Evolutionary conservation across 2,329 filamentous ascomycete species (phyloP), one percentile per base, ranked within the genome.

Genomic region (Helicocarpus griseus): DNA sequence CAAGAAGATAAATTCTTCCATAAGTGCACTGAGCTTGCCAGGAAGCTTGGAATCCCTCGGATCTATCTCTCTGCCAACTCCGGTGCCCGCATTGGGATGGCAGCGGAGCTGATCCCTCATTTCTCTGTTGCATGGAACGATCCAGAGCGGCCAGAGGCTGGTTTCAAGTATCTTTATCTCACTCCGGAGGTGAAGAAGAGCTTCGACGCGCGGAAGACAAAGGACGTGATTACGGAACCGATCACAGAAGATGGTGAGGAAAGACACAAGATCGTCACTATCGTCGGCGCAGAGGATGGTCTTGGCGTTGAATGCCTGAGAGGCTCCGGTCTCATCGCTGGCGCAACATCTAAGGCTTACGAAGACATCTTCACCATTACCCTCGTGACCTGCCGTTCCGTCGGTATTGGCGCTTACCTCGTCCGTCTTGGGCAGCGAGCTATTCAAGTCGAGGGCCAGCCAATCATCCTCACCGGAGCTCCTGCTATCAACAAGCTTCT

Each of bases 1-100:
- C 85, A 86, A 73, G 93, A 98, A 75, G 93, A 98, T 72, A 86
- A 87, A 63, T 98, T 95, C 82, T 98, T 98, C 83, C 80, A 94
- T 79, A 96, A 97, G 79, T 98, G 93, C 76, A 97, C 93, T 8
- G 90, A 98, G 72, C 79, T 96, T 59, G 93, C 93, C 56, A 85
- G 90, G 63, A 91, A 89, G 77, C 78, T 96, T 56, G 93, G 93
- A 36, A 95, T 98, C 63, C 93, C 93, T 22, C 87, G 93, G 61
- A 91, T 98, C 67, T 98, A 98, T 74, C 78, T 98, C 54, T 98
- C 93, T 68, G 93, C 93, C 68, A 98, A 98, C 80, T 98, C 93
- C 54, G 93, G 93, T 80, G 93, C 93, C 59, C 90, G 93, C 65
- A 88, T 98, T 62, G 93, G 93, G 65, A 85, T 98, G 71, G 93